phyloP scores from a whole-genome alignment of 495 filamentous ascomycete species.

The Rhypophila decipiens region DNA sequence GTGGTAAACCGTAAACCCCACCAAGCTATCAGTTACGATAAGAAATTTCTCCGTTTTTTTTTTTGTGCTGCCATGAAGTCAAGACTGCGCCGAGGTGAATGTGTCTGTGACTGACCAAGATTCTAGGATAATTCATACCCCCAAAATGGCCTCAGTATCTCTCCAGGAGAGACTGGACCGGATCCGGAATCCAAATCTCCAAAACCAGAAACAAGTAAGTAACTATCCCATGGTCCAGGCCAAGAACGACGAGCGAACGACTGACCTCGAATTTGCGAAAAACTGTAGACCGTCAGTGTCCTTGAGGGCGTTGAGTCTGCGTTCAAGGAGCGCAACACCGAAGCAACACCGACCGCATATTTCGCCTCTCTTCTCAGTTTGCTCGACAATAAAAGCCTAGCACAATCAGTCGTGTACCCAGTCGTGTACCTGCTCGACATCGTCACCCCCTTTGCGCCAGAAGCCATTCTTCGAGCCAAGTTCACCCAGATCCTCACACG shows the following conservation, averaged over 20 bases:
- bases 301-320: constrained; percentile 89
- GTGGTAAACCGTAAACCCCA: too few species aligned
- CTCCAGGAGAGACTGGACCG: constrained; percentile 88
- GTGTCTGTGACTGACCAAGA: constrained; percentile 19
- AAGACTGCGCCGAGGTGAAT: too few species aligned
- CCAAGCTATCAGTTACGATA: too few species aligned
- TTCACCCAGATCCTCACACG: constrained; percentile 87
- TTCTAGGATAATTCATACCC: constrained; percentile 7
- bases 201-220: constrained; percentile 85
- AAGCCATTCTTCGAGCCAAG: constrained; percentile 80
- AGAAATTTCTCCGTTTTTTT: constrained; percentile 25
- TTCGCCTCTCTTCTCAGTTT: constrained; percentile 93
- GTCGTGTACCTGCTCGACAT: constrained; percentile 95
- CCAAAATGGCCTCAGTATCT: constrained; percentile 52
- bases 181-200: constrained; percentile 91
- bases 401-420: constrained; percentile 78
- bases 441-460: constrained; percentile 73
- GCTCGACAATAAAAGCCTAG: constrained; percentile 78
- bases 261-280: background rate
- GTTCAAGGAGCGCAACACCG: constrained; percentile 75
- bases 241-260: background rate
- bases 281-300: constrained; percentile 69
- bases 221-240: background rate
- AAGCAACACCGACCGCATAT: constrained; percentile 81
- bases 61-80: too few species aligned